Evolutionary conservation across 306 rosid genomes (phyloP), one percentile per base, ranked within the genome.

Genomic region (Aeschynomene evenia): DNA sequence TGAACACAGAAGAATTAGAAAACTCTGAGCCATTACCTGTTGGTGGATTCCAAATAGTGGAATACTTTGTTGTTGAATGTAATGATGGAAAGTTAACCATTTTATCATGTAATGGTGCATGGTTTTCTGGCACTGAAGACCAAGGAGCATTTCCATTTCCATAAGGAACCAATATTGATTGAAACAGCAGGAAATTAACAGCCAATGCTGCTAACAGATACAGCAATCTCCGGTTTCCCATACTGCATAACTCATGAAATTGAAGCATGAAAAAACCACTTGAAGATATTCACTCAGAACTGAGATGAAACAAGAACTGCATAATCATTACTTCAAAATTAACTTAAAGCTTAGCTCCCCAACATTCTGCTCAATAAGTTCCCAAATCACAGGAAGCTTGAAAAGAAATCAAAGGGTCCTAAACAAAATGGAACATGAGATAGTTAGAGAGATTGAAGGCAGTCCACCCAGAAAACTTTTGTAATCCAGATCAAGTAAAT

Each of bases 111-210:
- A 19, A 19, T 0, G 42, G 67, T 61, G 43, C 66, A 70, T 58
- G 68, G 5, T 51, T 66, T 12, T 60, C 82, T 8, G 86, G 84
- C 75, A 75, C 65, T 6, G 87, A 71, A 57, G 93, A 88, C 75
- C 83, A 86, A 55, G 85, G 82, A 22, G 87, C 84, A 52, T 68
- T 86, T 64, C 85, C 93, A 75, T 80, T 86, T 61, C 88, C 94
- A 77, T 86, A 57, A 21, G 96, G 89, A 79, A 94, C 83, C 81
- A 94, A 69, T 11, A 87, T 77, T 67, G 85, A 88, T 61, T 91
- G 97, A 78, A 94, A 81, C 73, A 84, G 54, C 15, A 93, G 45
- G 67, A 74, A 88, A 70, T 79, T 82, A 71, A 81, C 83, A 61
- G 88, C 91, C 77, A 88, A 80, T 64, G 83, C 69, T 56, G 80